phyloP scores from a whole-genome alignment of 139 green algal genomes.

The Tetradesmus obliquus region DNA sequence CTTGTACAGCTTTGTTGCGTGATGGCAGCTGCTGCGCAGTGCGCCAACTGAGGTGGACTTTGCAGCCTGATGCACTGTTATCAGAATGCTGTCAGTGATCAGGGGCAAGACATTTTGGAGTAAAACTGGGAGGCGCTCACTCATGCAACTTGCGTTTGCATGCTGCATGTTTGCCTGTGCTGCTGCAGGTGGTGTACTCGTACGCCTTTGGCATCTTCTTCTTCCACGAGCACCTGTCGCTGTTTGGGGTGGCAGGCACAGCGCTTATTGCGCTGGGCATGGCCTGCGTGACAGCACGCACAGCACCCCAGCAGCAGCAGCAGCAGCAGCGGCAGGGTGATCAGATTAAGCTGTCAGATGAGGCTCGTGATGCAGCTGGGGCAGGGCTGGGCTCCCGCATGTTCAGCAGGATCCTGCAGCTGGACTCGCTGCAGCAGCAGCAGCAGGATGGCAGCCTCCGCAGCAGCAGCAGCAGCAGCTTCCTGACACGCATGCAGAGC shows the following conservation, averaged over 20 bases:
- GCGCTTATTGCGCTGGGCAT: slow-evolving; percentile 15
- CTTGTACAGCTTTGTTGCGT: neutral
- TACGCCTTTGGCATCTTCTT: slow-evolving; percentile 25
- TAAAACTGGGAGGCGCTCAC: neutral
- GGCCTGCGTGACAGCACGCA: neutral
- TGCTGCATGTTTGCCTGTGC: neutral
- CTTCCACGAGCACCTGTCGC: slow-evolving; percentile 27
- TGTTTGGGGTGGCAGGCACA: slow-evolving; percentile 22
- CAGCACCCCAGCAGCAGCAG: neutral
- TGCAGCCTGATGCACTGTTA: neutral
- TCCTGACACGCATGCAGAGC: neutral
- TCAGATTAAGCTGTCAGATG: neutral
- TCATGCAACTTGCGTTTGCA: neutral
- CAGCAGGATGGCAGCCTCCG: neutral
- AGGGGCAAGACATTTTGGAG: neutral
- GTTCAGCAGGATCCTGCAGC: neutral
- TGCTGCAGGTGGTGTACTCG: slow-evolving; percentile 38
- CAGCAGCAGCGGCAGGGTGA: neutral
- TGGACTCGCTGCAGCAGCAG: neutral
- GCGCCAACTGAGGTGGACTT: neutral
- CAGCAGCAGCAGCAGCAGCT: slow-evolving; percentile 13
- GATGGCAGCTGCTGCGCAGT: neutral
- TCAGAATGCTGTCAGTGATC: neutral
- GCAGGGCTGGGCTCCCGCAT: neutral
- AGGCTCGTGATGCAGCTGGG: neutral